Percentiles rank a stretch among this genome's conserved stretches.
These are phyloP conservation scores for Aphanomyces cochlioides DNA, from an alignment of 352 stramenopile genomes.

Conservation along the genomic window DNA sequence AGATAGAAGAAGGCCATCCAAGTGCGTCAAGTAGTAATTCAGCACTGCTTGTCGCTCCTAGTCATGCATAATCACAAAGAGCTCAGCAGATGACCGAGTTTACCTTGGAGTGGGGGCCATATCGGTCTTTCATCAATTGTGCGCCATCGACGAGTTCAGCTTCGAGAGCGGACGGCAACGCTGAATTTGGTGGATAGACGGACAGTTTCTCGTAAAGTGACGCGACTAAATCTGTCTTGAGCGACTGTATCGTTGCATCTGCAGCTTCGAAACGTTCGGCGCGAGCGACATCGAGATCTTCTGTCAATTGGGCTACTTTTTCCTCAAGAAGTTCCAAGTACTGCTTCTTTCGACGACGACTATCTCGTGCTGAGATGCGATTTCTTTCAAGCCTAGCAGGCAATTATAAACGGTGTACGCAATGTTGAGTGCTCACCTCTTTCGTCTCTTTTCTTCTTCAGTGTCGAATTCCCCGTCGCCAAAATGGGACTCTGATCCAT, in stretches of 20 bases:
- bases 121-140: conserved; percentile 72
- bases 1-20: conserved; percentile 75
- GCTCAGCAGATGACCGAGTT: neutral
- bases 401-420: neutral
- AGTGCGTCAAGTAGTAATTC: conserved; percentile 85
- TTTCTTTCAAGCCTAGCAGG: conserved; percentile 62
- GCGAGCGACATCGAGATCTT: conserved; percentile 79
- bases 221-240: conserved; percentile 69
- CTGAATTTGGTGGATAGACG: conserved; percentile 54
- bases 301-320: conserved; percentile 83
- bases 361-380: conserved; percentile 82
- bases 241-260: conserved; percentile 65
- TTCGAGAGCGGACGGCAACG: conserved; percentile 23
- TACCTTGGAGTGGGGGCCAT: conserved; percentile 76
- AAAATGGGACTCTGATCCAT: conserved; percentile 14
- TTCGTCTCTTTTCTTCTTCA: conserved; percentile 24
- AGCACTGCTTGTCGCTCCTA: conserved; percentile 79
- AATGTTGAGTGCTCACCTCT: neutral
- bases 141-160: conserved; percentile 77
- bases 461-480: conserved; percentile 28
- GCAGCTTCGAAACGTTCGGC: conserved; percentile 66
- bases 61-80: neutral
- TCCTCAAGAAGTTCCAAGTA: conserved; percentile 84
- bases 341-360: conserved; percentile 84
- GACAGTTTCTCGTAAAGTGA: conserved; percentile 56